Evolutionary conservation across 768 basidiomycete species (phyloP).

Genomic region (Agaricus blazei): DNA sequence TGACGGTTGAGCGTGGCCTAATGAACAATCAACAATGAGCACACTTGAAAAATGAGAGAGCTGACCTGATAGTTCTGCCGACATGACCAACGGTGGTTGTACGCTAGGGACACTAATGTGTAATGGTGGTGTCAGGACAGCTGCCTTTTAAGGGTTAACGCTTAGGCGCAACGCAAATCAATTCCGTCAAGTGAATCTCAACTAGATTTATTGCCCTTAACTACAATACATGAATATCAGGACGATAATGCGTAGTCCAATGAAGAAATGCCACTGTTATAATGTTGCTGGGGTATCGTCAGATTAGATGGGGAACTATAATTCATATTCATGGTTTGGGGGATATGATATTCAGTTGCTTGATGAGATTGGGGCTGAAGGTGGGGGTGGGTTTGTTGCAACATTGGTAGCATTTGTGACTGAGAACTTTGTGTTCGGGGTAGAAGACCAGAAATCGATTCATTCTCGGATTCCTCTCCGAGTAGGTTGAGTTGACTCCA

Average conservation of each 20-base stretch:
- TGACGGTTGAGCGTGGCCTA: not conserved
- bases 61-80: conserved; percentile 2
- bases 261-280: conserved; percentile 23
- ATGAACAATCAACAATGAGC: not conserved
- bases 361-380: conserved; percentile 4
- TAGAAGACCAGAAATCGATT: conserved; percentile 20
- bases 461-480: conserved; percentile 53
- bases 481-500: conserved; percentile 44
- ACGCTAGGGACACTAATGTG: not conserved
- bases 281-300: conserved; percentile 15
- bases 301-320: conserved; percentile 16
- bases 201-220: not conserved
- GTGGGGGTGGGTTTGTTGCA: conserved; percentile 7
- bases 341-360: conserved; percentile 5
- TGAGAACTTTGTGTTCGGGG: not conserved
- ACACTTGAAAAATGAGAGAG: not conserved
- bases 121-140: not conserved
- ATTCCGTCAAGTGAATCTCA: not conserved
- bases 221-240: conserved; percentile 5
- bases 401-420: not conserved
- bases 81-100: not conserved
- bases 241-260: conserved; percentile 30
- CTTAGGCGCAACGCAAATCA: not conserved
- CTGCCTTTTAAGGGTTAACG: not conserved
- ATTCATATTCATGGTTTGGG: conserved; percentile 1